These are phyloP conservation scores for Hyaloperonospora brassicae DNA, from an alignment of 352 stramenopile genomes.

Conservation along the genomic window DNA sequence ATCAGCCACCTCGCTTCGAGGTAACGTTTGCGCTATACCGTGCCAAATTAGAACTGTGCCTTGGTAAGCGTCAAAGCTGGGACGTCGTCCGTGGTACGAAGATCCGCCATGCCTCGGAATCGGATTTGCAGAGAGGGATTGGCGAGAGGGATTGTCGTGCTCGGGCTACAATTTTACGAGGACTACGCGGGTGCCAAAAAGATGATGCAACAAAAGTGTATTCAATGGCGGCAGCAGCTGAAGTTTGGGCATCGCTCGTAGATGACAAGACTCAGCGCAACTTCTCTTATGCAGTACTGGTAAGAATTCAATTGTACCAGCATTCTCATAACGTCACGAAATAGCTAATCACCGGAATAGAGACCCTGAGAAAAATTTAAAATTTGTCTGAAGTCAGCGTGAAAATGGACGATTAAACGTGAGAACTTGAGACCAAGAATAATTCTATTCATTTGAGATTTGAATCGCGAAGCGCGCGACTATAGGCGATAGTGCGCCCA, in stretches of 20 bases:
- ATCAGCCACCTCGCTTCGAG: neutral
- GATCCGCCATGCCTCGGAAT: neutral
- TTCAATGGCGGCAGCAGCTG: neutral
- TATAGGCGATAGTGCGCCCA: no score
- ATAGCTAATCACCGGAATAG: no score
- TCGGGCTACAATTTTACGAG: neutral
- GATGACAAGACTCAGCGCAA: neutral
- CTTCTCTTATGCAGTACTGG: constrained; percentile 1
- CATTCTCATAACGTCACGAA: no score
- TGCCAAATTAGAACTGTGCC: constrained; percentile 4
- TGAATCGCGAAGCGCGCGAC: no score
- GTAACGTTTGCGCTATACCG: constrained; percentile 9
- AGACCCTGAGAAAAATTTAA: no score
- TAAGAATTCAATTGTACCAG: neutral
- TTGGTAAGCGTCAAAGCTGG: constrained; percentile 6
- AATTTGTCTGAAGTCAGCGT: no score
- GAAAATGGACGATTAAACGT: no score
- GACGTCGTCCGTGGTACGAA: neutral
- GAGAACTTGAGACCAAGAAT: no score
- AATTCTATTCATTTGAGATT: no score
- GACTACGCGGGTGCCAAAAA: neutral
- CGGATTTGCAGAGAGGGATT: neutral
- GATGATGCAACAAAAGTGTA: no score
- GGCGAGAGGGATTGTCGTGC: constrained; percentile 1
- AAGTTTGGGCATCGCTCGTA: neutral